Conservation (phyloP, 2,329 filamentous ascomycete genomes). For the Fusarium duplospermum region DNA sequence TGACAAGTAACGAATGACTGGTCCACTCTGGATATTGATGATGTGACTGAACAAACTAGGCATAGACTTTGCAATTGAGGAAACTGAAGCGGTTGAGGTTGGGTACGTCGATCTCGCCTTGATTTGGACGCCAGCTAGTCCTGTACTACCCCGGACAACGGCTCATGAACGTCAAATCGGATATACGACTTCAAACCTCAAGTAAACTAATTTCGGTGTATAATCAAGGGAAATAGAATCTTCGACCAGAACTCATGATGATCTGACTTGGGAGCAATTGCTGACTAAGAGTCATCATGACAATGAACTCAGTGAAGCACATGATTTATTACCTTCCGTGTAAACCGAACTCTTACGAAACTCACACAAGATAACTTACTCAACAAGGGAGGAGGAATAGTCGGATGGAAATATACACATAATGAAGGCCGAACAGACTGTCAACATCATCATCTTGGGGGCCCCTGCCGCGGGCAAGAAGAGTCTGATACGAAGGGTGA, state of each 20-base stretch:
- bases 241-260: slow-evolving; percentile 14
- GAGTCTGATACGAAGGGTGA: slow-evolving; percentile 35
- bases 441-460: slow-evolving; percentile 34
- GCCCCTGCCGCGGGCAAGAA: slow-evolving; percentile 30
- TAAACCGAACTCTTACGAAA: background rate
- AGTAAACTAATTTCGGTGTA: background rate
- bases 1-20: background rate
- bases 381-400: background rate
- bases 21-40: background rate
- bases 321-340: slow-evolving; percentile 10
- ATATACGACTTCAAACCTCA: background rate
- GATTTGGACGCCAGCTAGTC: background rate
- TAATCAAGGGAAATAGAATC: background rate
- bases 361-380: background rate
- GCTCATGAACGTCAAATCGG: background rate
- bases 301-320: slow-evolving; percentile 2
- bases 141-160: background rate
- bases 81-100: background rate
- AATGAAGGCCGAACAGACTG: slow-evolving; percentile 20
- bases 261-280: background rate
- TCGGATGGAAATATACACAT: background rate
- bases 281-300: slow-evolving; percentile 38
- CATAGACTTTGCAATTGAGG: background rate
- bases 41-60: background rate
- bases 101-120: background rate